These are phyloP conservation scores for Colletotrichum chrysophilum DNA, from an alignment of 2,329 filamentous ascomycete genomes.

Conservation along the genomic window DNA sequence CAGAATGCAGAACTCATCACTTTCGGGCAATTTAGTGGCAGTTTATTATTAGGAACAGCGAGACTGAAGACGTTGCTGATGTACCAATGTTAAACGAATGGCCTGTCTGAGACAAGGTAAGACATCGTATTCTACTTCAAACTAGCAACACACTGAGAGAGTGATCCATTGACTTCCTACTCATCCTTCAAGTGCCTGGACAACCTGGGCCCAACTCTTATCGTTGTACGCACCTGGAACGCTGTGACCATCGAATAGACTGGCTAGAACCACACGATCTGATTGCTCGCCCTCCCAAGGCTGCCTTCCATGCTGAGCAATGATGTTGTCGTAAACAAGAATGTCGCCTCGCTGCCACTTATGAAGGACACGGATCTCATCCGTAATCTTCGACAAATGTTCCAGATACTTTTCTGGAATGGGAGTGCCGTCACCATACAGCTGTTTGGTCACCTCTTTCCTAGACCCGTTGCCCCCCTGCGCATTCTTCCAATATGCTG, in stretches of 20 bases:
- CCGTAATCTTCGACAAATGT: constrained; percentile 47
- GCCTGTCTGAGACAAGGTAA: background rate
- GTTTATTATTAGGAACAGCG: background rate
- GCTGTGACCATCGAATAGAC: constrained; percentile 48
- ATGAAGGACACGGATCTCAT: constrained; percentile 54
- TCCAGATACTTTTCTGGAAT: constrained; percentile 51
- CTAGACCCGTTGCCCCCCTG: constrained; percentile 9
- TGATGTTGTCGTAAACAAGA: constrained; percentile 52
- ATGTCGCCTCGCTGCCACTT: constrained; percentile 52
- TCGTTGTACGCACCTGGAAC: constrained; percentile 48
- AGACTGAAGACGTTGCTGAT: background rate
- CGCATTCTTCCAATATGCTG: constrained; percentile 46
- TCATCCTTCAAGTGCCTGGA: constrained; percentile 43
- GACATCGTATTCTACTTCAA: background rate
- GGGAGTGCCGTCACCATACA: constrained; percentile 49
- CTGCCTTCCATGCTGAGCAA: constrained; percentile 53
- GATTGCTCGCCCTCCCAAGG: constrained; percentile 51
- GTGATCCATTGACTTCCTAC: background rate
- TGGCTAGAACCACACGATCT: constrained; percentile 51
- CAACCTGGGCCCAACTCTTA: constrained; percentile 50
- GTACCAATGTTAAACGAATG: background rate
- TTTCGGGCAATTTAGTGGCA: background rate
- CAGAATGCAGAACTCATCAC: background rate
- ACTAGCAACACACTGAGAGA: background rate
- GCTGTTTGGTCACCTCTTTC: constrained; percentile 40